Percentiles rank a stretch among this genome's conserved stretches.
These are phyloP conservation scores for Cryptococcus depauperatus DNA, from an alignment of 1,284 basidiomycete species.

Conservation along the genomic window DNA sequence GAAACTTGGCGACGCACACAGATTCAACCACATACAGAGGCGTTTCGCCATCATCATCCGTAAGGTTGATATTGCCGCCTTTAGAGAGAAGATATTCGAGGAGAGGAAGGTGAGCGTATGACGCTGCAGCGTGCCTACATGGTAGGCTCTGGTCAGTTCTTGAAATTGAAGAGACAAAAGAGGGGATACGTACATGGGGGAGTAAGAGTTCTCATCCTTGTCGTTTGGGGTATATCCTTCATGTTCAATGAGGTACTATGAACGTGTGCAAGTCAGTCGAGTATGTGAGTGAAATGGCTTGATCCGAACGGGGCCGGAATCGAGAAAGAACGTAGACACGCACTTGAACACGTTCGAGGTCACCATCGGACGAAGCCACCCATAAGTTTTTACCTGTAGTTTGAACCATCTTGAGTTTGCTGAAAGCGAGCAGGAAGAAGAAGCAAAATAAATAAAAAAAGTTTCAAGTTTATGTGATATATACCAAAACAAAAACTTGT, in stretches of 20 bases:
- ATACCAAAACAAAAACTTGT: background rate
- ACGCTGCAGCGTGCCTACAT: slow-evolving; percentile 82
- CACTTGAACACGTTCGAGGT: slow-evolving; percentile 50
- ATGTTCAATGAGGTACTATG: slow-evolving; percentile 54
- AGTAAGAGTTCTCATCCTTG: slow-evolving; percentile 71
- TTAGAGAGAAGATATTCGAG: slow-evolving; percentile 67
- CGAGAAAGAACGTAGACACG: slow-evolving; percentile 8
- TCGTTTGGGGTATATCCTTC: slow-evolving; percentile 65
- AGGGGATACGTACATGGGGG: slow-evolving; percentile 59
- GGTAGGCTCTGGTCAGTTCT: background rate
- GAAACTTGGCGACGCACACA: slow-evolving; percentile 64
- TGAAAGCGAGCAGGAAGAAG: too few species aligned
- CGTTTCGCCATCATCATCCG: slow-evolving; percentile 80
- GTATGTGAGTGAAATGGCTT: background rate
- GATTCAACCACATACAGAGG: slow-evolving; percentile 84
- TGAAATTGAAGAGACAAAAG: background rate
- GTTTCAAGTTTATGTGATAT: background rate
- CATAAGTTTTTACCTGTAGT: slow-evolving; percentile 64
- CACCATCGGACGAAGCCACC: slow-evolving; percentile 83
- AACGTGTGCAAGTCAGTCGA: background rate
- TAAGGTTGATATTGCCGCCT: slow-evolving; percentile 78
- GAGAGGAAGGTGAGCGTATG: slow-evolving; percentile 70
- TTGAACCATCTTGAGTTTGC: slow-evolving; percentile 24
- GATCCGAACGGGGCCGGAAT: too few species aligned
- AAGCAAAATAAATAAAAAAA: too few species aligned